Evolutionary conservation across 164 flowering plant species (phyloP).

Genomic region (Macadamia integrifolia): DNA sequence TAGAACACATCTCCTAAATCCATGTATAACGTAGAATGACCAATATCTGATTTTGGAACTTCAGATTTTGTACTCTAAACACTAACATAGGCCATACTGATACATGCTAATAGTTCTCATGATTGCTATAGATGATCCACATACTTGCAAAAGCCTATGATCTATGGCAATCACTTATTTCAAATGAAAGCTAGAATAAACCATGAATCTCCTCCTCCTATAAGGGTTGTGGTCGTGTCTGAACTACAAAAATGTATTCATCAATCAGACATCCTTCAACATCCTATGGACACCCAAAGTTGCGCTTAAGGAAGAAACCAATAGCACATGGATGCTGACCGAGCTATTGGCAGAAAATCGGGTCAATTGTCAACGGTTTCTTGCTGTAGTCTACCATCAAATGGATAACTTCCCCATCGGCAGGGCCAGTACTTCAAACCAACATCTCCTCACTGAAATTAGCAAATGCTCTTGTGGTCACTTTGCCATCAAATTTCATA

Average conservation of each 20-base stretch:
- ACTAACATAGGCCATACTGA: no score
- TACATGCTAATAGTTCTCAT: no score
- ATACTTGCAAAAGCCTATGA: no score
- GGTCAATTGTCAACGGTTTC: slow-evolving; percentile 68
- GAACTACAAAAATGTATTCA: slow-evolving; percentile 65
- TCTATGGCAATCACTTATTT: not conserved
- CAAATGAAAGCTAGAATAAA: not conserved
- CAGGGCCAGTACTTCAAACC: slow-evolving; percentile 52
- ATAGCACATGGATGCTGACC: slow-evolving; percentile 71
- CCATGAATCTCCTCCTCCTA: slow-evolving; percentile 7
- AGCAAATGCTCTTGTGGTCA: slow-evolving; percentile 71
- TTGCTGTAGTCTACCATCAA: slow-evolving; percentile 83
- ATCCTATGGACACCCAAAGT: slow-evolving; percentile 89
- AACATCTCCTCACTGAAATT: slow-evolving; percentile 85
- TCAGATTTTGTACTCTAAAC: no score
- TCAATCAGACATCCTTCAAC: slow-evolving; percentile 90
- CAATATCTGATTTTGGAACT: no score
- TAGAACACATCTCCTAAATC: no score
- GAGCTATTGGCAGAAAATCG: slow-evolving; percentile 53
- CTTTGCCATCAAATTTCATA: slow-evolving; percentile 74
- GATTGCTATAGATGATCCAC: no score
- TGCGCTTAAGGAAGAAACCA: slow-evolving; percentile 72
- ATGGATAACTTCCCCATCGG: slow-evolving; percentile 62
- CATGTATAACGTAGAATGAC: no score
- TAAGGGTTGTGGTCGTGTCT: slow-evolving; percentile 81